Evolutionary conservation across 2,329 filamentous ascomycete genomes (phyloP), one percentile per base, ranked within the genome.

Genomic region (Ilyonectria mors-panacis): DNA sequence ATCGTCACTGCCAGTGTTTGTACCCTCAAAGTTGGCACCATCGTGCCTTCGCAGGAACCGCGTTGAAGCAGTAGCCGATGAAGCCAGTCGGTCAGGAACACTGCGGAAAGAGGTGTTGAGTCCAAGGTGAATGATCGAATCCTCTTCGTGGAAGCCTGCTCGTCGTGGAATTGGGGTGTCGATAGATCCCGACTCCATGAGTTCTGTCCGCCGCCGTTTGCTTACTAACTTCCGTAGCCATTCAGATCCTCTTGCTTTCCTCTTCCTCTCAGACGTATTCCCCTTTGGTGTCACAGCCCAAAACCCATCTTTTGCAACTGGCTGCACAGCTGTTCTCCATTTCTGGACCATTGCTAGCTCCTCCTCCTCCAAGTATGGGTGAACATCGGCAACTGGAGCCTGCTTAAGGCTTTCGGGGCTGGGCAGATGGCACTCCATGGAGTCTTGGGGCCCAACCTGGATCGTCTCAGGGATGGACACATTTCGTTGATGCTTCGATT

Each of bases 361-460:
- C n/a, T 78, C 75, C 4, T 75, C 70, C 47, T 78, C 74, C 6
- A 81, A 65, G 26, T 73, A 81, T 1, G 75, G 76, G 60, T 80
- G 78, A 6, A 66, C 26, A 39, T 75, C 73, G 12, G 67, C 68
- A 21, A 73, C 68, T 5, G 73, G 74, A 42, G 71, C 74, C 69
- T 81, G 80, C 70, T 81, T 79, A 61, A 82, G 76, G 66, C 81
- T 82, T 66, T 81, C 77, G 4, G 81, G 81, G 55, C 81, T 82
- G 3, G 84, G 84, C 10, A 86, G 75, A 66, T 85, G 81, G 63
- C 81, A 85, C 45, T 78, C 76, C 35, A 78, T 73, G 57, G 62
- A 70, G 30, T 73, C 70, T 19, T 70, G 54, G 13, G 63, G 39
- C 45, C 53, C 62, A 8, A 64, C 26, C 28, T 61, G 55, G 26